phyloP scores from a whole-genome alignment of 1,284 basidiomycete species.

The Trametes pubescens region DNA sequence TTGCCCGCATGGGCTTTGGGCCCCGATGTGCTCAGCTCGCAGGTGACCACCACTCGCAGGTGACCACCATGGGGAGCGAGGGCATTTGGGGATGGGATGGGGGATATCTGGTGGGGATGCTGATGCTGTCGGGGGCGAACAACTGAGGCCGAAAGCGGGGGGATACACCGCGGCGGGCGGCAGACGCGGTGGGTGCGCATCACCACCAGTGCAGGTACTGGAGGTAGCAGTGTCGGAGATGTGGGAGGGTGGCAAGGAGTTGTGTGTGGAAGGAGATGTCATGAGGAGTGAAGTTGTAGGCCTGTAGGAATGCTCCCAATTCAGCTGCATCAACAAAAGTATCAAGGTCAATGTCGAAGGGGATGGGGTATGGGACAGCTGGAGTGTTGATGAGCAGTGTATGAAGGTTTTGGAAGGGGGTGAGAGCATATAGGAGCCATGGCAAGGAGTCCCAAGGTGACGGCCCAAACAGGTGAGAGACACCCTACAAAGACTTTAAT shows the following conservation, averaged over 20 bases:
- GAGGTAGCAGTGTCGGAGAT: slow-evolving; percentile 1
- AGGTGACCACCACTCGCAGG: too few species aligned
- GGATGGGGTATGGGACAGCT: slow-evolving; percentile 2
- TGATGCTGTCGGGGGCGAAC: too few species aligned
- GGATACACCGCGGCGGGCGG: too few species aligned
- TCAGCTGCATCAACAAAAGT: not conserved
- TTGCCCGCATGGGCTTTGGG: too few species aligned
- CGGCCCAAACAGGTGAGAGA: not conserved
- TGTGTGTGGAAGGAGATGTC: not conserved
- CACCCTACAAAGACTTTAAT: not conserved
- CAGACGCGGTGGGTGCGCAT: too few species aligned
- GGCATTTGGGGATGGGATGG: too few species aligned
- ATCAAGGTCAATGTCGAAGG: slow-evolving; percentile 4
- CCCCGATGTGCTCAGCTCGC: too few species aligned
- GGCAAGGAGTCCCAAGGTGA: not conserved
- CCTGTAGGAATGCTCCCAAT: not conserved
- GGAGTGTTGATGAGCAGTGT: slow-evolving; percentile 4
- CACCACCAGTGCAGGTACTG: slow-evolving; percentile 3
- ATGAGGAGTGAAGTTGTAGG: not conserved
- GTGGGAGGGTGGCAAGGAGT: not conserved
- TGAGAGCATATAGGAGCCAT: not conserved
- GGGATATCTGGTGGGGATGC: too few species aligned
- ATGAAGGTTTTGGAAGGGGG: not conserved
- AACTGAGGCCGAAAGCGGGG: too few species aligned
- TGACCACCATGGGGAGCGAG: too few species aligned